Conservation (phyloP, 2,329 filamentous ascomycete genomes). For the Trichoderma brevicompactum region DNA sequence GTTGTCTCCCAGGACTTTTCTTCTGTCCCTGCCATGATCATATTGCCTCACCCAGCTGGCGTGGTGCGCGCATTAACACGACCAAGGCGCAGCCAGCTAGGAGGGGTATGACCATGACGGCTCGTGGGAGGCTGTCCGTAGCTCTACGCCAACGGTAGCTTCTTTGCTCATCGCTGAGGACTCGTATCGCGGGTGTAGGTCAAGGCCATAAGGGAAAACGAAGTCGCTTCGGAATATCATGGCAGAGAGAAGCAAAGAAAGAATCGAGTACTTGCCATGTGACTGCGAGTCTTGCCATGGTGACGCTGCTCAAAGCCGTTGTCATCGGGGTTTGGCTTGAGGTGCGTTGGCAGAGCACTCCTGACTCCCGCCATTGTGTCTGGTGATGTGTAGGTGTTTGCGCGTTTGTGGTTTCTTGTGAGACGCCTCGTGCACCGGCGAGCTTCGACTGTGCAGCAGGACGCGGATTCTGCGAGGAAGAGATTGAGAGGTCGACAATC, state of each 20-base stretch:
- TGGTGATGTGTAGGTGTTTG: slow-evolving; percentile 10
- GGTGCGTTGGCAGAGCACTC: slow-evolving; percentile 80
- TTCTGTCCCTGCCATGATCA: neutral
- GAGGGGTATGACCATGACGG: slow-evolving; percentile 12
- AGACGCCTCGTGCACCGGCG: slow-evolving; percentile 10
- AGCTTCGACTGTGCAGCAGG: slow-evolving; percentile 1
- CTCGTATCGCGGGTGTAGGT: neutral
- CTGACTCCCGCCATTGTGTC: slow-evolving; percentile 70
- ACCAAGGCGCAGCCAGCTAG: slow-evolving; percentile 18
- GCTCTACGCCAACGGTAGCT: neutral
- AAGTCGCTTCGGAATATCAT: neutral
- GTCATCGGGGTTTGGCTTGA: slow-evolving; percentile 66
- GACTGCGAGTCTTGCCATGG: slow-evolving; percentile 83
- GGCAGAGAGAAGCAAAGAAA: neutral
- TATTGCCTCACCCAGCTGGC: slow-evolving; percentile 6
- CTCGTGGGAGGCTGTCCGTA: neutral
- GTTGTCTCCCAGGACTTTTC: neutral
- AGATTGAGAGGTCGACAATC: slow-evolving; percentile 24
- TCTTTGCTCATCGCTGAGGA: neutral
- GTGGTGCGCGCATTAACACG: slow-evolving; percentile 9
- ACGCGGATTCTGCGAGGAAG: neutral
- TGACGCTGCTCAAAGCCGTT: slow-evolving; percentile 65
- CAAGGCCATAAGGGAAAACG: neutral
- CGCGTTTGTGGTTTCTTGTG: slow-evolving; percentile 4
- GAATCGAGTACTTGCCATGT: slow-evolving; percentile 68